Evolutionary conservation across 73 alveolate species (phyloP), one percentile per base, ranked within the genome.

Genomic region (Paramecium octaurelia): DNA sequence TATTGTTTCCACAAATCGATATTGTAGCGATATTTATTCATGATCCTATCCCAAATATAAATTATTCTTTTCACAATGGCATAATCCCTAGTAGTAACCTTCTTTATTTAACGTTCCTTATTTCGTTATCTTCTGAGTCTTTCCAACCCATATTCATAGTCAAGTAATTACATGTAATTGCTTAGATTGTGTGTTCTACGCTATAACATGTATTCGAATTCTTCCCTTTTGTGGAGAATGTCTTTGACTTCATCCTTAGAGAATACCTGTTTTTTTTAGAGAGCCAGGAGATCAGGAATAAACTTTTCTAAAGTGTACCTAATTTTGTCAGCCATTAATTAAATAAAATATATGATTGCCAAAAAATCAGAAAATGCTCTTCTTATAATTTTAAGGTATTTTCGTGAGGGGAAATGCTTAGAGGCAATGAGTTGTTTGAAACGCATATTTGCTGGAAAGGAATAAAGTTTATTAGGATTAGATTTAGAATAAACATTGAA

Each of bases 241-340:
- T 73, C 75, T 38, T 70, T 69, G 21, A 89, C 92, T 70, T 89
- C 94, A 3, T 69, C 90, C 16, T 89, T 29, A 18, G 92, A 59
- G 84, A 89, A 89, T 73, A 89, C 75, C 21, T 73, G 76, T 44
- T 88, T 31, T 85, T 71, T 89, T 12, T 70, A 58, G 12, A 89
- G 64, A 6, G 70, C 44, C 58, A 89, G 43, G 69, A 89, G 71
- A 38, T 89, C 94, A 43, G 94, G 94, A n/a, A 89, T 20, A 77
- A 70, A 50, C 44, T 68, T 83, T 89, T 89, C 94, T 7, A 89
- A 42, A 40, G 68, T 48, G 35, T 70, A 69, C 83, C 94, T 89
- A 70, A 89, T 89, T 70, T 89, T 89, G 75, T 89, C 94, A 89
- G 90, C 90, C 94, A 89, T 89, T 71, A 80, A 80, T 73, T 35